Percentiles rank a stretch among this genome's conserved stretches.
Evolutionary conservation across 2,329 filamentous ascomycete genomes (phyloP).

Genomic region (Colletotrichum musae): DNA sequence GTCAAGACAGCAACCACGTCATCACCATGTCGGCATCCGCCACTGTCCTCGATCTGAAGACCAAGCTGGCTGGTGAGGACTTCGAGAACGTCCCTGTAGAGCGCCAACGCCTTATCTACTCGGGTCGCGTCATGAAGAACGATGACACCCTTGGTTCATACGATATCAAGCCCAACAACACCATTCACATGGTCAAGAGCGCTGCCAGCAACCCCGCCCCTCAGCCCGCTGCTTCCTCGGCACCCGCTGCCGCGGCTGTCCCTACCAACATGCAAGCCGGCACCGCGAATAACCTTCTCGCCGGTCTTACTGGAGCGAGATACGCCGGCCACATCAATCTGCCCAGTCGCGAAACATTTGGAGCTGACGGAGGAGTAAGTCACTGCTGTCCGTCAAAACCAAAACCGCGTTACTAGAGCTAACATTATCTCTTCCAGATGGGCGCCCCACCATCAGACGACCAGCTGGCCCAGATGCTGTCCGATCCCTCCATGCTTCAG

Average conservation of each 20-base stretch:
- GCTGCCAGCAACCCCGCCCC: conserved; percentile 84
- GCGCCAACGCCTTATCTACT: conserved; percentile 96
- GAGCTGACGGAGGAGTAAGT: conserved; percentile 93
- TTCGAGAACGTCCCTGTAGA: conserved; percentile 90
- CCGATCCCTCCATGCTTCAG: conserved; percentile 88
- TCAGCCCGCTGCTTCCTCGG: conserved; percentile 56
- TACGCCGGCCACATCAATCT: conserved; percentile 94
- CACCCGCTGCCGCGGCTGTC: conserved; percentile 71
- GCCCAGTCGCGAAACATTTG: conserved; percentile 90
- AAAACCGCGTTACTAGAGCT: conserved; percentile 41
- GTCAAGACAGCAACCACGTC: conserved; percentile 87
- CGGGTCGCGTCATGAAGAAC: conserved; percentile 96
- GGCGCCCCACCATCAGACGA: conserved; percentile 87
- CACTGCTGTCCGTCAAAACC: conserved; percentile 2
- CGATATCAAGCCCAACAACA: conserved; percentile 97
- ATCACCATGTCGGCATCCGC: conserved; percentile 85
- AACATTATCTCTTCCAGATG: conserved; percentile 73
- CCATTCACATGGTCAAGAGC: conserved; percentile 96
- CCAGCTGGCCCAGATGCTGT: conserved; percentile 85
- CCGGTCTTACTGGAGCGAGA: conserved; percentile 90
- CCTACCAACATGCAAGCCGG: conserved; percentile 86
- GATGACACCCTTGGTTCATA: conserved; percentile 86
- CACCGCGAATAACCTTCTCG: conserved; percentile 89
- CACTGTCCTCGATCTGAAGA: conserved; percentile 89
- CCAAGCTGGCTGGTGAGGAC: conserved; percentile 84